Evolutionary conservation across 257 asterid species (phyloP).

Genomic region (Prunella vulgaris): DNA sequence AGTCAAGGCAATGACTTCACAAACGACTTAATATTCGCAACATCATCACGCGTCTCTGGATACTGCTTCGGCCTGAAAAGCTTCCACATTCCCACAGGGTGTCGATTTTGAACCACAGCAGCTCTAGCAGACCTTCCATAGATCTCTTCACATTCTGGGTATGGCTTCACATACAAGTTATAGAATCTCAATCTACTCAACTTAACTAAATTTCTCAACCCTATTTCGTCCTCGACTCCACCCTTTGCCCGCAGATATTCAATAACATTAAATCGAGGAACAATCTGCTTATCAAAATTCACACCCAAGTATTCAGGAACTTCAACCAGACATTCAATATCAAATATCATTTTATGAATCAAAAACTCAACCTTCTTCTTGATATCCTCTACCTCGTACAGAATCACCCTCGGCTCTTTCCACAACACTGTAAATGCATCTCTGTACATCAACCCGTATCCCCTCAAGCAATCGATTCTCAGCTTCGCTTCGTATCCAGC

Average conservation of each 20-base stretch:
- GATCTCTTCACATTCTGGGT: slow-evolving; percentile 78
- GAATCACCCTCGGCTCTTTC: slow-evolving; percentile 82
- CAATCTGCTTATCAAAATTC: slow-evolving; percentile 65
- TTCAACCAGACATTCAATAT: slow-evolving; percentile 48
- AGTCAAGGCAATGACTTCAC: slow-evolving; percentile 43
- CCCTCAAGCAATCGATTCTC: slow-evolving; percentile 64
- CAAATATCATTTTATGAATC: slow-evolving; percentile 47
- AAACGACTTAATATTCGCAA: slow-evolving; percentile 40
- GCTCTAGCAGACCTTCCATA: slow-evolving; percentile 62
- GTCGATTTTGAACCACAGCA: slow-evolving; percentile 32
- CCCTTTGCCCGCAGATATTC: slow-evolving; percentile 50
- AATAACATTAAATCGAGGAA: slow-evolving; percentile 74
- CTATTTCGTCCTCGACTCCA: slow-evolving; percentile 65
- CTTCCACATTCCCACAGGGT: slow-evolving; percentile 87
- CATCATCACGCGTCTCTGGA: slow-evolving; percentile 42
- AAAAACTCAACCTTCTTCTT: slow-evolving; percentile 70
- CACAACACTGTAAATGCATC: slow-evolving; percentile 72
- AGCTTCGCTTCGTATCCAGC: slow-evolving; percentile 62
- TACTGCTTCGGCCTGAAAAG: slow-evolving; percentile 58
- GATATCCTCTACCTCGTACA: slow-evolving; percentile 43
- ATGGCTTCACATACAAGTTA: slow-evolving; percentile 83
- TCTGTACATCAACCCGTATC: slow-evolving; percentile 53
- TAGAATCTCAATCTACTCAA: slow-evolving; percentile 76
- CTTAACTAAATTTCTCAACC: slow-evolving; percentile 56
- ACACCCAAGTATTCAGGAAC: slow-evolving; percentile 79